A percentile compares a stretch with the other conserved stretches of the same genome.
Conservation (phyloP, 2,329 filamentous ascomycete species). For the Nothomitra cinnamomea region DNA sequence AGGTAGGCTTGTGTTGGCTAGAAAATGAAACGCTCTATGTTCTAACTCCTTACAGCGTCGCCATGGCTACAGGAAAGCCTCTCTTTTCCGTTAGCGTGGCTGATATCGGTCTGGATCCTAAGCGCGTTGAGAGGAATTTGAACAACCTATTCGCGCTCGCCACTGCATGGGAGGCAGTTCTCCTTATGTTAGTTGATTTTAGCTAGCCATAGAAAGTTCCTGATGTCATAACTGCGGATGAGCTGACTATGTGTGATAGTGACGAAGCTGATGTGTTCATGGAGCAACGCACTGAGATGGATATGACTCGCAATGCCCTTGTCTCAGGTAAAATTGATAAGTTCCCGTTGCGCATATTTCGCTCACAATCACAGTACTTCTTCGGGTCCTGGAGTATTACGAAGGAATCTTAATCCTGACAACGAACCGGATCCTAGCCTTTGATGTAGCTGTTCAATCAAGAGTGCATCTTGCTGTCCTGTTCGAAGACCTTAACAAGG, state of each 20-base stretch:
- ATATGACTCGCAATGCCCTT: constrained; percentile 13
- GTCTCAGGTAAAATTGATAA: constrained; percentile 1
- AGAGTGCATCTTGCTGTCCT: constrained; percentile 19
- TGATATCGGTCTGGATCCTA: constrained; percentile 10
- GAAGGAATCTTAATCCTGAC: constrained; percentile 24
- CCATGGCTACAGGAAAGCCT: background rate
- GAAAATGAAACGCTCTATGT: no score
- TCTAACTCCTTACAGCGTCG: background rate
- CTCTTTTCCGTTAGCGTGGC: background rate
- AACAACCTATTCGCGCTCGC: constrained; percentile 15
- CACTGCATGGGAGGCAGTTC: constrained; percentile 16
- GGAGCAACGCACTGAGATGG: background rate
- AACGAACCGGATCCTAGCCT: constrained; percentile 20
- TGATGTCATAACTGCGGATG: constrained; percentile 14
- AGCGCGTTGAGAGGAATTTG: constrained; percentile 13
- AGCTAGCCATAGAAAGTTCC: background rate
- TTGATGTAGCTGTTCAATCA: constrained; percentile 22
- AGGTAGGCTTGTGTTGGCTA: no score
- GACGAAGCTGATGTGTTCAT: constrained; percentile 1
- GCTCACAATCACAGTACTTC: constrained; percentile 17
- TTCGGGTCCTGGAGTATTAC: constrained; percentile 24
- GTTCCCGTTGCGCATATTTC: background rate
- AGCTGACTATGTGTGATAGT: constrained; percentile 9
- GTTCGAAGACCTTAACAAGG: constrained; percentile 16
- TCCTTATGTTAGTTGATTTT: constrained; percentile 18